These are phyloP conservation scores for Penicillium sp. DNA, from an alignment of 2,329 filamentous ascomycete genomes.

Conservation along the genomic window DNA sequence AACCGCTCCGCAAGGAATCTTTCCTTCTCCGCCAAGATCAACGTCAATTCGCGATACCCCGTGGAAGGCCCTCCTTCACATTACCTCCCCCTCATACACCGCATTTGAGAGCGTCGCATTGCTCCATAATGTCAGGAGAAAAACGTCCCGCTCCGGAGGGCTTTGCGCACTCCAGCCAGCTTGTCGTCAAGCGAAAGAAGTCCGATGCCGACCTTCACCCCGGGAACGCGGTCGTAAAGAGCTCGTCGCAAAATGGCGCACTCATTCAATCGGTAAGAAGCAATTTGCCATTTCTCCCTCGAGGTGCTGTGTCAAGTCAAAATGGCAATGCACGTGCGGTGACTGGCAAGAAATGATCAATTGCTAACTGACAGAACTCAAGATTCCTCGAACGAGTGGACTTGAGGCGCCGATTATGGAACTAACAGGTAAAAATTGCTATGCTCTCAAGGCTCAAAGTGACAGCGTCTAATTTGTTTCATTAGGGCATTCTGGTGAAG, in stretches of 20 bases:
- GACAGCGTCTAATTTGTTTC: conserved; percentile 6
- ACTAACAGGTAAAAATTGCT: conserved; percentile 61
- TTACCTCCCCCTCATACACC: not conserved
- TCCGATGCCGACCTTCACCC: conserved; percentile 54
- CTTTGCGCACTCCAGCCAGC: conserved; percentile 65
- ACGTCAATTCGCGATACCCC: not conserved
- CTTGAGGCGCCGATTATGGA: conserved; percentile 93
- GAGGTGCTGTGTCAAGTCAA: no score
- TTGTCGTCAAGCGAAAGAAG: conserved; percentile 87
- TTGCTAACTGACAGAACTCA: conserved; percentile 36
- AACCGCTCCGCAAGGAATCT: conserved; percentile 11
- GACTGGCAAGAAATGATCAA: not conserved
- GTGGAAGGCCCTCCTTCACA: not conserved
- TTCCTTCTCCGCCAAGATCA: conserved; percentile 9
- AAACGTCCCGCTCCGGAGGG: conserved; percentile 86
- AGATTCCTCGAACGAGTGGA: conserved; percentile 69
- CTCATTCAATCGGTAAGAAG: conserved; percentile 60
- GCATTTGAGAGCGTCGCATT: not conserved
- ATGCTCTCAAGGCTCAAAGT: not conserved
- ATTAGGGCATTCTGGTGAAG: conserved; percentile 64
- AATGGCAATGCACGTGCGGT: no score
- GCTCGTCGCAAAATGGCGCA: conserved; percentile 53
- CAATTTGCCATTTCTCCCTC: no score
- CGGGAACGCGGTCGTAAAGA: conserved; percentile 51
- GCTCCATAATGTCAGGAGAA: conserved; percentile 67